Evolutionary conservation across 768 basidiomycete genomes (phyloP), one percentile per base, ranked within the genome.

Genomic region (Mycena filopes): DNA sequence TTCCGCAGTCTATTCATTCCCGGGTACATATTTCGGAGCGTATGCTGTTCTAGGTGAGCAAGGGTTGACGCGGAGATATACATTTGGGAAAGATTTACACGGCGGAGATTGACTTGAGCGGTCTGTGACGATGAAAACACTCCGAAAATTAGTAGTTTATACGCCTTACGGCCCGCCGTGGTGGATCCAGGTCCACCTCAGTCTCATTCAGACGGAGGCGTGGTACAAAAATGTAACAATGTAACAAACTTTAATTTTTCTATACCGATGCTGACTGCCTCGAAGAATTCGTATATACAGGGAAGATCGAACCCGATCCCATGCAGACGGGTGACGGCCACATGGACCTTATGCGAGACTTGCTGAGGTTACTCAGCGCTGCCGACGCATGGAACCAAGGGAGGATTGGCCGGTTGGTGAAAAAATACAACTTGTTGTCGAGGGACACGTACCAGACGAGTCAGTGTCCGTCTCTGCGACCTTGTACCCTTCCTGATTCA

Each of bases 301-400:
- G 68, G 20, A 65, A 58, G 28, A 69, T 69, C n/a, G 56, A 63
- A 21, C 29, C 11, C 3, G 16, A 31, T 21, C 60, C 64, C 9
- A 47, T 10, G 21, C 55, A 61, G 31, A 53, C 33, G 2, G 67
- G 45, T 8, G 58, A 66, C 1, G 66, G 53, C 6, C 67, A 66
- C 20, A 69, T 66, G 65, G 25, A 9, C 10, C 38, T 66, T 23
- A 28, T 71, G 54, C 65, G 55, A 15, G 65, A 69, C 51, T 47
- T 71, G 20, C 62, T 68, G 7, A 67, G 69, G 46, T 33, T 71
- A 36, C 65, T 71, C 18, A 31, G 16, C 21, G 55, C 10, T 21
- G 62, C 67, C 8, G 70, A 71, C n/a, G 40, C 51, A 29, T 71
- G 70, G 70, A 45, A 61, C 11, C 69, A 40, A 71, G 69, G 47